Evolutionary conservation across 148 eudicot species (phyloP), one percentile per base, ranked within the genome.

Genomic region (Camellia lanceoleosa): DNA sequence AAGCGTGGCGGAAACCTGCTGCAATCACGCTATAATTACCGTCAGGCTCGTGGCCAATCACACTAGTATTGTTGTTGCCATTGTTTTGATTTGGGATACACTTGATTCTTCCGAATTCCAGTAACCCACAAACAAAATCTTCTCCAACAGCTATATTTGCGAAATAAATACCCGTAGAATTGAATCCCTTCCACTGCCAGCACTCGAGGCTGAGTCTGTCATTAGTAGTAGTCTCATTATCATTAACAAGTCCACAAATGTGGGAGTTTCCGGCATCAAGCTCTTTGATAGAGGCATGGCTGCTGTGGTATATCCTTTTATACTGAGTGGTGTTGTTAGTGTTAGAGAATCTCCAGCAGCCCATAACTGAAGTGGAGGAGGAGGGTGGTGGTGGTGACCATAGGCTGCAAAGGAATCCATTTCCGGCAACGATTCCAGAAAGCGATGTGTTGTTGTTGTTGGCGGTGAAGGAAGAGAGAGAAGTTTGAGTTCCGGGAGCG

Each of bases 41-140:
- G 7, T 41, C 69, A n/a, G 91, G 92, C 75, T 47, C 69, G 7
- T 65, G 30, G n/a, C 84, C 83, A 63, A n/a, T 61, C 5, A 83
- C 84, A 75, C 47, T 64, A 13, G 3, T 2, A 41, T 71, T 47
- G 58, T 68, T 51, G 62, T 69, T 80, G 13, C 85, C 89, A 59
- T 12, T 42, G 14, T 54, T 66, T 7, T 52, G 51, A 3, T 13
- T 44, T n/a, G 43, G 5, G 4, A 81, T 23, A 78, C 98, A 95
- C 47, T n/a, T 64, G 67, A 95, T 71, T 19, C 72, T 81, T 12
- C 92, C 83, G 2, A 68, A 81, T 68, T 19, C 18, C 47, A 67
- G 74, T 75, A 95, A 81, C 67, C 97, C 94, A 80, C 98, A 95
- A 15, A 91, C 65, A 62, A 88, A 95, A 82, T 87, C 82, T 14